Evolutionary conservation across 1,284 basidiomycete species (phyloP), one percentile per base, ranked within the genome.

Genomic region (Coniferiporia sulphurascens): DNA sequence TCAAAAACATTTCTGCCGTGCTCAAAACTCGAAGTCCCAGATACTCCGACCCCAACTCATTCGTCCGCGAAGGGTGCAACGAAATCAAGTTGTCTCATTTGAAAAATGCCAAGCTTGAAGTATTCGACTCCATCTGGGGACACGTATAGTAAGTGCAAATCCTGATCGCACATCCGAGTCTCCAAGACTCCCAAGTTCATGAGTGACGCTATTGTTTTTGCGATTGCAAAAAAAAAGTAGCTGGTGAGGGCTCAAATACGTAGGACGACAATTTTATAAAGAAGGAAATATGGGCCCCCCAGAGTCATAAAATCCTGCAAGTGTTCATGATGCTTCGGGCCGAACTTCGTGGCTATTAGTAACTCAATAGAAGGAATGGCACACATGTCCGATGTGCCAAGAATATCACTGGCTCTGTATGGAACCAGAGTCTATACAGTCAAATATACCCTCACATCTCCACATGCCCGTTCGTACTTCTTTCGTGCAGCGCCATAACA

Each of bases 91-190:
- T 84, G 17, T 68, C 66, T 19, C 70, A 74, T 55, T 66, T 84
- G 70, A 69, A 72, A 44, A 71, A 69, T 27, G 74, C 78, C 3
- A 74, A 72, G 55, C 71, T 84, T 3, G 73, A 78, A 4, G 70
- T 84, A 1, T 82, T 84, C 44, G 73, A 78, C 58, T 82, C 82
- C 9, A 73, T 79, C 10, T 83, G 82, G 81, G 82, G 83, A 3
- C 83, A 85, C 69, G 73, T 79, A 72, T n/a, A 77, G 82, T 81
- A 56, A 57, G 78, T 50, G 15, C 19, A 13, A 1, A 51, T 41
- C 12, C 7, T 10, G 9, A 10, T 12, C 15, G 38, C 15, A 12
- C 38, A 41, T 41, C n/a, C n/a, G n/a, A n/a, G n/a, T n/a, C 15
- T 41, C 38, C 27, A 27, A 27, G 27, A 27, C 27, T 27, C 27